Evolutionary conservation across 176 grass and related monocot species (phyloP).

Genomic region (Musa beccarii): DNA sequence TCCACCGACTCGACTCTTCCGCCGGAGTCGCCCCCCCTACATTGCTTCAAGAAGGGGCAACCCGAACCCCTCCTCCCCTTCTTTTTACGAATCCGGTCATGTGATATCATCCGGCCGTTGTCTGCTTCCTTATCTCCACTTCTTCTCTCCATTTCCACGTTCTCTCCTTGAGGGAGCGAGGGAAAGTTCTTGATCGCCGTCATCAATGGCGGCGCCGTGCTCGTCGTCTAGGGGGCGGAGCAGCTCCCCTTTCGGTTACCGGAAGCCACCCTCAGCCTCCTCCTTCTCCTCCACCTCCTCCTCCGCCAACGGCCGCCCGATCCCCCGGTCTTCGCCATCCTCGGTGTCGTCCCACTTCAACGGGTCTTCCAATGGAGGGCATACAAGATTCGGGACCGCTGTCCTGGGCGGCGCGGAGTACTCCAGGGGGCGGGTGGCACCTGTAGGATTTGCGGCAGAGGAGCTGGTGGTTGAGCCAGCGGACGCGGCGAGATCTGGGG

Average conservation of each 20-base stretch:
- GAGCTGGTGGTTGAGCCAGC: conserved; percentile 59
- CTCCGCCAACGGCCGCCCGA: conserved; percentile 47
- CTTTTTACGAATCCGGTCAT: not conserved
- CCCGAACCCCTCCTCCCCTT: not conserved
- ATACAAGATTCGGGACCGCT: conserved; percentile 19
- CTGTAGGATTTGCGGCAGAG: conserved; percentile 33
- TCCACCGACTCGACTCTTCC: conserved; percentile 2
- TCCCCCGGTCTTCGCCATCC: conserved; percentile 72
- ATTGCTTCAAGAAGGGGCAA: not conserved
- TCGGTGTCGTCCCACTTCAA: conserved; percentile 64
- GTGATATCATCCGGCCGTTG: not conserved
- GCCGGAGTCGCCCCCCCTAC: not conserved
- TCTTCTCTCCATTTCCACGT: not conserved
- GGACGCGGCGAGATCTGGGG: conserved; percentile 65
- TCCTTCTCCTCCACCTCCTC: conserved; percentile 46
- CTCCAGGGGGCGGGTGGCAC: conserved; percentile 20
- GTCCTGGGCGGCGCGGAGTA: conserved; percentile 23
- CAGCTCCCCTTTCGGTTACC: conserved; percentile 63
- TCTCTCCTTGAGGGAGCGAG: not conserved
- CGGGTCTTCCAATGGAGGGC: conserved; percentile 30
- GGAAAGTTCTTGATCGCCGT: not conserved
- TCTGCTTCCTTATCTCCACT: not conserved
- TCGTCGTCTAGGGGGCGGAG: conserved; percentile 66
- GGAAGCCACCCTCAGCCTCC: conserved; percentile 43
- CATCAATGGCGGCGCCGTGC: conserved; percentile 33